Evolutionary conservation across 176 grass and related monocot genomes (phyloP), one percentile per base, ranked within the genome.

Genomic region (Hordeum marinum): DNA sequence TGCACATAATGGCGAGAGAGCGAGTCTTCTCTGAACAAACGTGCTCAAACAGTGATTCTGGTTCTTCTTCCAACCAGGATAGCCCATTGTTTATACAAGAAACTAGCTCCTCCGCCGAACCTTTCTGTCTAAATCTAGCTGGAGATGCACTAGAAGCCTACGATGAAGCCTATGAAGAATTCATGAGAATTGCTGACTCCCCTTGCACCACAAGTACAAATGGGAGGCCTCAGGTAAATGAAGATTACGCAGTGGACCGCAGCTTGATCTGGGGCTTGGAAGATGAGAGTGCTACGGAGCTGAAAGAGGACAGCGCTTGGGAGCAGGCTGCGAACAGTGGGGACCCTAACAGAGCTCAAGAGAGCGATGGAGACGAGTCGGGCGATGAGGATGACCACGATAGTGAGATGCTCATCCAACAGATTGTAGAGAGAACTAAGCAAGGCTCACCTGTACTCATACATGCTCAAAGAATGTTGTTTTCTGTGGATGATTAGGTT

Each of bases 341-440:
- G 43, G 60, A 69, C 40, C 48, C 62, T 67, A 80, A 75, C 46
- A 82, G 34, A 63, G 23, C 68, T 82, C 54, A 58, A 7, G 88
- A 91, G 9, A 80, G 64, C 8, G 75, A 86, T 11, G 55, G 31
- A 35, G 81, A 81, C 8, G 77, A 90, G 8, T 69, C 72, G 2
- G 78, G 91, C 1, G 78, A 84, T 0, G 79, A 86, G 0, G 84
- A 84, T 8, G 63, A 86, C 71, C 42, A 48, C 0, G 83, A 89
- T 77, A 87, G 85, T 85, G 85, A 85, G 61, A 36, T 89, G 63
- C 81, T 98, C 54, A 92, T 98, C 59, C 81, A 95, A 71, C 93
- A 94, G 72, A 94, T 98, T 90, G 59, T 98, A 79, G 96, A 98
- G 85, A 92, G 90, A 90, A 95, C 93, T 75, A 98, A 85, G 79